These are phyloP conservation scores for Rhizopogon roseolus DNA, from an alignment of 768 basidiomycete species.

Conservation along the genomic window DNA sequence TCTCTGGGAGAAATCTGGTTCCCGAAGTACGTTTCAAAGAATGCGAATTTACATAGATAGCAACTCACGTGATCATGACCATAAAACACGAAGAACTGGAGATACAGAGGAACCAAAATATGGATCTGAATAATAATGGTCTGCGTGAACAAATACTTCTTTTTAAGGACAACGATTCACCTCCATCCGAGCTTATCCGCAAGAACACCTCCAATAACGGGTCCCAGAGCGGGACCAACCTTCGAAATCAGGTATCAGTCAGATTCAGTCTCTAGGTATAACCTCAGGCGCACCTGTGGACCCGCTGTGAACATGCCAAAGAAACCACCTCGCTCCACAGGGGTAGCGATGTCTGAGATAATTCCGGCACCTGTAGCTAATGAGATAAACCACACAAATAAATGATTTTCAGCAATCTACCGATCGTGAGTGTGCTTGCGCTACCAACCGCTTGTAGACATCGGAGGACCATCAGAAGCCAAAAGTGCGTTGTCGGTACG, in stretches of 20 bases:
- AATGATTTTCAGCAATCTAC: slow-evolving; percentile 23
- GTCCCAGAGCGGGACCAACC: slow-evolving; percentile 52
- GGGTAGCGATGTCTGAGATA: slow-evolving; percentile 67
- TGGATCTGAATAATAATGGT: slow-evolving; percentile 31
- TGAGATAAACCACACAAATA: neutral
- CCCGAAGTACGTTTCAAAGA: neutral
- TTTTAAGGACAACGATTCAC: slow-evolving; percentile 20
- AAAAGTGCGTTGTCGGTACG: slow-evolving; percentile 52
- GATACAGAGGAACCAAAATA: slow-evolving; percentile 61
- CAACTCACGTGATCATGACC: slow-evolving; percentile 39
- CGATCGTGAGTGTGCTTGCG: slow-evolving; percentile 67
- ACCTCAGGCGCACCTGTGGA: slow-evolving; percentile 42
- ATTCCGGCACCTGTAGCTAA: slow-evolving; percentile 53
- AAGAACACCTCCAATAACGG: slow-evolving; percentile 49
- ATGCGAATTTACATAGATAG: slow-evolving; percentile 14
- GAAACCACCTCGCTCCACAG: slow-evolving; percentile 65
- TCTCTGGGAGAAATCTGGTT: slow-evolving; percentile 16
- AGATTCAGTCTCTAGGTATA: neutral
- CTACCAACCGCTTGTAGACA: slow-evolving; percentile 71
- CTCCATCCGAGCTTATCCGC: slow-evolving; percentile 61
- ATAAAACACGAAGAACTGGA: slow-evolving; percentile 40
- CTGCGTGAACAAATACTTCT: neutral
- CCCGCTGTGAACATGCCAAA: slow-evolving; percentile 60
- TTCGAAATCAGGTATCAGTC: slow-evolving; percentile 11
- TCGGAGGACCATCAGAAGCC: slow-evolving; percentile 71